Evolutionary conservation across 306 rosid species (phyloP), one percentile per base, ranked within the genome.

Genomic region (Abrus precatorius): DNA sequence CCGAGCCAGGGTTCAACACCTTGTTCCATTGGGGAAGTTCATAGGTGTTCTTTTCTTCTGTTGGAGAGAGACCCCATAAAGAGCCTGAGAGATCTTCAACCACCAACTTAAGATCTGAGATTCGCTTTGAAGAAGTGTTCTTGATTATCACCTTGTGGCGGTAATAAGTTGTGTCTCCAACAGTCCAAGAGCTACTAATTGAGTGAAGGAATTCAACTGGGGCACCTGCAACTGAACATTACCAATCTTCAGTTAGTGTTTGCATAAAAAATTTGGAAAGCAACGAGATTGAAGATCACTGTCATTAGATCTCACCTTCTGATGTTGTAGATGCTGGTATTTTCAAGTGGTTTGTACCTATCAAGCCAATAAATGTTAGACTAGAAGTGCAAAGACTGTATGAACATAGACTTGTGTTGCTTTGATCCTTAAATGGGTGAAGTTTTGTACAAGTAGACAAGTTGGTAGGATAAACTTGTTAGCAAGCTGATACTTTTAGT

Each of bases 21-120:
- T 81, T 84, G 20, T 73, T 83, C 97, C 97, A 91, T 6, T 69
- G 74, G 1, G 97, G 98, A 71, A 94, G 91, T 72, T 86, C 91
- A 14, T 92, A 94, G 8, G 74, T 72, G 69, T 88, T 86, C 88
- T 89, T 88, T 12, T 86, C 87, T 5, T 64, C 28, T 11, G 92
- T 87, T 60, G 91, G 85, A 85, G 90, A 82, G n/a, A 92, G 88
- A 43, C 97, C 98, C 97, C 97, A 94, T 1, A 92, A 6, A 0
- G 94, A 66, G 1, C 98, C 98, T 43, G 91, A 50, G 11, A 94
- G 97, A 34, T 92, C 82, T 9, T 78, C 82, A 33, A 94, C 61
- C 77, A 30, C 79, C 69, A 94, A 70, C 82, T 86, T 90, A 9
- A 94, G 85, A 48, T 84, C 80, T 9, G 87, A 80, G 13, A 94